Base-by-base conservation (phyloP, 257 asterid genomes). In the Euphrasia confusa region DNA sequence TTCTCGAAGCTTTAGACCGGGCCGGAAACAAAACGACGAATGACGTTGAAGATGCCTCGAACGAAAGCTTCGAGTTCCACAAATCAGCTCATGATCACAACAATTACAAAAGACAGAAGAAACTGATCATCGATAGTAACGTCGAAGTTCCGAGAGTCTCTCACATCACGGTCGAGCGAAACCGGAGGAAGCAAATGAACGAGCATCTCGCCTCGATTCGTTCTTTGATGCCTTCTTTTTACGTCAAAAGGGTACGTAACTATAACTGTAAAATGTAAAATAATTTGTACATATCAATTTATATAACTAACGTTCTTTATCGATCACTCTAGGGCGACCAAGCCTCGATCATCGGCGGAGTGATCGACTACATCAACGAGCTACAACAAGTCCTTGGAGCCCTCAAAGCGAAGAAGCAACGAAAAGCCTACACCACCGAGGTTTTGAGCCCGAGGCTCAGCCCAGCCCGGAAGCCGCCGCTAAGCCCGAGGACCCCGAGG, bases 291-390 rank as follows among this genome's bases (percentile, higher is more conserved):
- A 21, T 21, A 21, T 21, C 24, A 21, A 21, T 21, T 21, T 21
- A 21, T 21, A 21, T 21, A 21, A 0, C 0, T 21, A 21, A 21
- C 24, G 24, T 21, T 21, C 24, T 21, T 9, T 2, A 5, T 40
- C 13, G 11, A 44, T 5, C 5, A 44, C 15, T 6, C 4, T 63
- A 91, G 98, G 94, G 92, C 9, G 98, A 91, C 75, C 98, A 91
- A 80, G 98, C 98, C 5, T 88, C 98, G 28, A 88, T 91, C 59
- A 88, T 91, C n/a, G 98, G 92, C 1, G 98, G 96, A 53, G 98
- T 91, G 4, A 85, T 82, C 60, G 77, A 82, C 18, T 91, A 91
- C 90, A 91, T 91, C 78, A 84, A 70, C 47, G 98, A 91, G 73
- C 54, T 88, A 14, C 98, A 88, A 61, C 98, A 85, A 63, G 71